Conservation (phyloP, 306 rosid species). For the Boehmeria nivea region DNA sequence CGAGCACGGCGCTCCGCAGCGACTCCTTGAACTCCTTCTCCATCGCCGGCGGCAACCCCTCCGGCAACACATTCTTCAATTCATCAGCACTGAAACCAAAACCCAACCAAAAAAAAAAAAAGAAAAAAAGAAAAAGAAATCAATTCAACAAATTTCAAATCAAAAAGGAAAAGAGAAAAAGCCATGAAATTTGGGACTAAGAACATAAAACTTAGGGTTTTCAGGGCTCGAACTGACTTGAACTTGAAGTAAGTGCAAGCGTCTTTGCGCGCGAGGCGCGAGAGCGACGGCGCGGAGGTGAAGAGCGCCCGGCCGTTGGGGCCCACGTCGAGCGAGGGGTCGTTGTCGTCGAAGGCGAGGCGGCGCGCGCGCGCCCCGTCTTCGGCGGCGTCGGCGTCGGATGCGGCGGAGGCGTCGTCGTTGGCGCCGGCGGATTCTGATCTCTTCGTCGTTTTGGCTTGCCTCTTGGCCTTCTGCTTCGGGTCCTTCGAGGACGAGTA, state of each 20-base stretch:
- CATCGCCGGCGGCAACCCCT: conserved; percentile 85
- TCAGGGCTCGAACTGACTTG: conserved; percentile 43
- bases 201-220: not conserved
- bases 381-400: conserved; percentile 38
- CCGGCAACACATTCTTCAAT: conserved; percentile 59
- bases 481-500: conserved; percentile 46
- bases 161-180: not conserved
- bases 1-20: conserved; percentile 56
- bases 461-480: conserved; percentile 24
- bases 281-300: conserved; percentile 49
- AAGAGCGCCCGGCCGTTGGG: conserved; percentile 70
- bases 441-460: conserved; percentile 42
- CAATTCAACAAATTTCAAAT: not conserved
- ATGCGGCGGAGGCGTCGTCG: conserved; percentile 14
- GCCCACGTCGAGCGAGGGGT: conserved; percentile 64
- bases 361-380: conserved; percentile 52
- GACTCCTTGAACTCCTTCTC: conserved; percentile 81
- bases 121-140: not conserved
- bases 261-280: conserved; percentile 50
- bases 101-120: not conserved
- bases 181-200: not conserved
- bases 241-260: conserved; percentile 54
- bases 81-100: conserved; percentile 40
- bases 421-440: conserved; percentile 21
- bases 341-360: conserved; percentile 58